A percentile compares a stretch with the other conserved stretches of the same genome.
Evolutionary conservation across 169 alveolate genomes (phyloP).

Genomic region (Babesia ovata): DNA sequence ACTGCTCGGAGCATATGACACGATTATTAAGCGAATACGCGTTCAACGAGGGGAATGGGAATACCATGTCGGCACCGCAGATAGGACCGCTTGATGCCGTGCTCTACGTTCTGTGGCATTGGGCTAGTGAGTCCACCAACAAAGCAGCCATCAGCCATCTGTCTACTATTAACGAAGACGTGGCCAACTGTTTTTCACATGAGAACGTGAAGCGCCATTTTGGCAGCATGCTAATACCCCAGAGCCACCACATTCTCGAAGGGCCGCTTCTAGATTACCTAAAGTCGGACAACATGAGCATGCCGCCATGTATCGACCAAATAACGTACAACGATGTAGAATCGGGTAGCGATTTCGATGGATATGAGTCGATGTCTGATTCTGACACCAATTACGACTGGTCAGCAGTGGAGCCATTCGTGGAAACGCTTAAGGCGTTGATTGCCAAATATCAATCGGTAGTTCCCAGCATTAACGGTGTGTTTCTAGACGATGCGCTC

Average conservation of each 20-base stretch:
- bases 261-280: conserved; percentile 36
- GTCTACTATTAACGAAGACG: not conserved
- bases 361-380: conserved; percentile 28
- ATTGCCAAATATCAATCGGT: conserved; percentile 15
- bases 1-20: not conserved
- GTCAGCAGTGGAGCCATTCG: conserved; percentile 4
- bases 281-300: conserved; percentile 47
- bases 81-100: conserved; percentile 13
- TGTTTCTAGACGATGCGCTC: conserved; percentile 45
- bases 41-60: conserved; percentile 10
- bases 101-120: conserved; percentile 42
- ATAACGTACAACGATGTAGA: conserved; percentile 3
- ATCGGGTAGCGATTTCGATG: conserved; percentile 25
- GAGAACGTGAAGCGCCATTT: not conserved
- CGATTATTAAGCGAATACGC: not conserved
- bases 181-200: not conserved
- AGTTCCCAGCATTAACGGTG: conserved; percentile 42
- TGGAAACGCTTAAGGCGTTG: not conserved
- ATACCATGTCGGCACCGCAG: not conserved
- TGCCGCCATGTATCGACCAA: conserved; percentile 33
- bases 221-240: conserved; percentile 4
- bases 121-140: conserved; percentile 18
- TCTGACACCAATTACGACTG: conserved; percentile 1
- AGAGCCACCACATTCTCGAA: not conserved
- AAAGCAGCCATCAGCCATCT: not conserved